Percentiles rank a stretch among this genome's conserved stretches.
Evolutionary conservation across 2,329 filamentous ascomycete genomes (phyloP).

Genomic region (Tolypocladium tropicale): DNA sequence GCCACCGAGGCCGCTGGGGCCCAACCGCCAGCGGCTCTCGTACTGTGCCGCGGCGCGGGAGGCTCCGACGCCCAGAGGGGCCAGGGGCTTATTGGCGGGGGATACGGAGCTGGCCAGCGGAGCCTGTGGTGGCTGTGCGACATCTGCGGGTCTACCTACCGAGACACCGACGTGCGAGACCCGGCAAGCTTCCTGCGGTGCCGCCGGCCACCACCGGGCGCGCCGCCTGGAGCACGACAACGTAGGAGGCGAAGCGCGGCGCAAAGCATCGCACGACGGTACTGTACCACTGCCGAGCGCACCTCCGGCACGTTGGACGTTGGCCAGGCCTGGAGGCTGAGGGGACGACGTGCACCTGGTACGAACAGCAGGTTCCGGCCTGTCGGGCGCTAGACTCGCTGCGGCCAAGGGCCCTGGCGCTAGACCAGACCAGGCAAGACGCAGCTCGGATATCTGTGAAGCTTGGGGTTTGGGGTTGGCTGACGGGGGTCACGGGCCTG

Average conservation of each 20-base stretch:
- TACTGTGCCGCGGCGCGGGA: background rate
- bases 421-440: conserved; percentile 7
- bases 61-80: background rate
- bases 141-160: background rate
- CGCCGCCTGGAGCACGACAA: background rate
- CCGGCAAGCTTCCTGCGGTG: background rate
- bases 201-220: background rate
- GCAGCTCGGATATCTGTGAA: background rate
- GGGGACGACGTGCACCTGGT: too few species aligned
- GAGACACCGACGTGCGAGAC: background rate
- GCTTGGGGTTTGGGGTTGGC: background rate
- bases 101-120: background rate
- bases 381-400: background rate
- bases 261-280: background rate
- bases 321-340: too few species aligned
- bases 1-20: too few species aligned
- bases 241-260: background rate
- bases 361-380: background rate
- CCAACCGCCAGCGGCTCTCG: too few species aligned
- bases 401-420: conserved; percentile 6
- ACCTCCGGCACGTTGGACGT: too few species aligned
- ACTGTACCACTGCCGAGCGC: too few species aligned
- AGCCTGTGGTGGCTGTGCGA: background rate
- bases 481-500: background rate
- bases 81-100: background rate